These are phyloP conservation scores for Garcileccinum viscosum DNA, from an alignment of 1,284 basidiomycete genomes.

Conservation along the genomic window DNA sequence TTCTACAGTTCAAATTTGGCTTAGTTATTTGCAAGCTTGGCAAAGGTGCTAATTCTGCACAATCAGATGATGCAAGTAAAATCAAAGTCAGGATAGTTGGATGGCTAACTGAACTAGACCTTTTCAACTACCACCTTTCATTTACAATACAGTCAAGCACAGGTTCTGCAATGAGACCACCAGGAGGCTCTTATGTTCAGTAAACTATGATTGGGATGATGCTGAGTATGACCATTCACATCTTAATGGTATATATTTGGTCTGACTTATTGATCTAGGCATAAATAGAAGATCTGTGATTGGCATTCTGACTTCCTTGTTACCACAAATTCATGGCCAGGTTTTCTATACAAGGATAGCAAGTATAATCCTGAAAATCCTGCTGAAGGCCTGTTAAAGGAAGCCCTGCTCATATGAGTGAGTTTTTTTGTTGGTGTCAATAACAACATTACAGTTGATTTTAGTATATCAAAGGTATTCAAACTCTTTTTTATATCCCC, in stretches of 20 bases:
- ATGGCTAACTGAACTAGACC: constrained; percentile 5
- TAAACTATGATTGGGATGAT: constrained; percentile 20
- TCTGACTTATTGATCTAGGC: neutral
- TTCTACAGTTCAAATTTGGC: neutral
- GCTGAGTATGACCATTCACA: neutral
- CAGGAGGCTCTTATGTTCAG: constrained; percentile 11
- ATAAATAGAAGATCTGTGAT: constrained; percentile 3
- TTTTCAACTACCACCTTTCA: too few relatives aligned
- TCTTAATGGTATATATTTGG: neutral
- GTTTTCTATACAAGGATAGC: constrained; percentile 6
- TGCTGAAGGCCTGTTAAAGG: constrained; percentile 12
- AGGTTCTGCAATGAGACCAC: constrained; percentile 13
- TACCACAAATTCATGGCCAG: constrained; percentile 14
- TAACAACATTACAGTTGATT: neutral
- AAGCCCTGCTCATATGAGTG: neutral
- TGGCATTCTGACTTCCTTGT: constrained; percentile 14
- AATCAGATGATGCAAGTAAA: constrained; percentile 4
- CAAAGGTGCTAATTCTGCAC: constrained; percentile 9
- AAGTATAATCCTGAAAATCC: constrained; percentile 9
- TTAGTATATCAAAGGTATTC: neutral
- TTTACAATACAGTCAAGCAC: neutral
- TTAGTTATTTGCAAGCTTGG: neutral
- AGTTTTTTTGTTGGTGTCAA: neutral
- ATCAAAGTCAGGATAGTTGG: constrained; percentile 10
- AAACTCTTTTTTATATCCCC: neutral